Conservation (phyloP, 176 grass and related monocot genomes). For the Cenchrus americanus region DNA sequence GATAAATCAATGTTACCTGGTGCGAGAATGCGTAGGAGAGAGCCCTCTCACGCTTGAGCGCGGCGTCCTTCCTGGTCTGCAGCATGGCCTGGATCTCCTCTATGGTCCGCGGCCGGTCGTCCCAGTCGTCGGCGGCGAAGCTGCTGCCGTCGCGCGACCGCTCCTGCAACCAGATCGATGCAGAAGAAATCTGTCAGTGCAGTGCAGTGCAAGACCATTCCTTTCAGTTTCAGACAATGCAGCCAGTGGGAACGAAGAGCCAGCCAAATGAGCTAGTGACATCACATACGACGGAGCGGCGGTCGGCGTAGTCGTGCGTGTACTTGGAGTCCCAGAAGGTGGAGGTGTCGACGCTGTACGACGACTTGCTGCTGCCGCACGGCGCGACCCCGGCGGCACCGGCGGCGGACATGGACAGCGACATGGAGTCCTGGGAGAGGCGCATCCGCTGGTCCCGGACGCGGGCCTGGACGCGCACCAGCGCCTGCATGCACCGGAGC, state of each 20-base stretch:
- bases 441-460: conserved; percentile 87
- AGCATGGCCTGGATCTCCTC: conserved; percentile 95
- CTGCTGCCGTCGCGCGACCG: conserved; percentile 85
- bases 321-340: conserved; percentile 77
- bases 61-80: conserved; percentile 78
- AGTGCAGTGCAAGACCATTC: no score
- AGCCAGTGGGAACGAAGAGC: no score
- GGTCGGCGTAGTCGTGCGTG: conserved; percentile 74
- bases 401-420: background rate
- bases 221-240: no score
- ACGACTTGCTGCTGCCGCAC: conserved; percentile 79
- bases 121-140: conserved; percentile 89
- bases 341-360: conserved; percentile 78
- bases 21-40: conserved; percentile 92
- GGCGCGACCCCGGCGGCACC: conserved; percentile 6
- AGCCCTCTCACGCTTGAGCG: conserved; percentile 84
- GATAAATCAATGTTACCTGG: conserved; percentile 50
- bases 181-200: no score
- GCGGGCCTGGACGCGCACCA: conserved; percentile 83
- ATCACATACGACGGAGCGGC: conserved; percentile 63
- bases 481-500: conserved; percentile 94
- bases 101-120: conserved; percentile 77
- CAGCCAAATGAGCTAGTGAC: no score
- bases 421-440: conserved; percentile 68
- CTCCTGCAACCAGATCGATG: conserved; percentile 33